Conservation (phyloP, 768 basidiomycete genomes). For the Termitomyces sp. region DNA sequence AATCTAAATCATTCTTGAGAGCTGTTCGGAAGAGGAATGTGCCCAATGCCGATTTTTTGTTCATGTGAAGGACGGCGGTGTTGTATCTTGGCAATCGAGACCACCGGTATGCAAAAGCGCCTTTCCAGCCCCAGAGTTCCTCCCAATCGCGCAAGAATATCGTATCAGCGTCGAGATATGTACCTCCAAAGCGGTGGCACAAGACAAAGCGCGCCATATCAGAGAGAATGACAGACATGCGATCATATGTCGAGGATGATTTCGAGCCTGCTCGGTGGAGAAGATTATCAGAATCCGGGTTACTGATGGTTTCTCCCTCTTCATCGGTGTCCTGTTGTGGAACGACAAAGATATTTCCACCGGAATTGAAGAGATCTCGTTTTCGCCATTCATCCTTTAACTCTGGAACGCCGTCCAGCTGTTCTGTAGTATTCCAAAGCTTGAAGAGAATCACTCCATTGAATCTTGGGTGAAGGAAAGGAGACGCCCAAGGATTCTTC, state of each 20-base stretch:
- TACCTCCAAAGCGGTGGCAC: constrained; percentile 94
- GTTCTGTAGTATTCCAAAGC: constrained; percentile 98
- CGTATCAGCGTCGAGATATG: constrained; percentile 96
- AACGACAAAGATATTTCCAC: constrained; percentile 68
- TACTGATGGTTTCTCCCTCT: constrained; percentile 14
- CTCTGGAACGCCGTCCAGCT: constrained; percentile 88
- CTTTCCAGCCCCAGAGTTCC: constrained; percentile 95
- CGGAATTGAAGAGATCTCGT: constrained; percentile 84
- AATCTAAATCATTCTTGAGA: constrained; percentile 88
- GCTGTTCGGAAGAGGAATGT: constrained; percentile 93
- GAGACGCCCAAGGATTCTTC: constrained; percentile 89
- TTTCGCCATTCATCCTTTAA: constrained; percentile 86
- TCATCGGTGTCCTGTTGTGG: constrained; percentile 32
- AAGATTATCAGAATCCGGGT: constrained; percentile 37
- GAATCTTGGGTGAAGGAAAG: constrained; percentile 91
- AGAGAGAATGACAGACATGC: constrained; percentile 87
- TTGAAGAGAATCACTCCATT: constrained; percentile 91
- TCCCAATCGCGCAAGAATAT: constrained; percentile 97
- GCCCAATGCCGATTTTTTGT: constrained; percentile 88
- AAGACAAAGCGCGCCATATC: constrained; percentile 97
- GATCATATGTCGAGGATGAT: constrained; percentile 80
- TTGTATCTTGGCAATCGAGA: constrained; percentile 90
- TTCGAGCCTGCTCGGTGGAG: constrained; percentile 81
- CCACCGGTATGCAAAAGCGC: constrained; percentile 97
- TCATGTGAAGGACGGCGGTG: constrained; percentile 92